Evolutionary conservation across 1,284 basidiomycete species (phyloP).

Genomic region (Wallemia mellicola): DNA sequence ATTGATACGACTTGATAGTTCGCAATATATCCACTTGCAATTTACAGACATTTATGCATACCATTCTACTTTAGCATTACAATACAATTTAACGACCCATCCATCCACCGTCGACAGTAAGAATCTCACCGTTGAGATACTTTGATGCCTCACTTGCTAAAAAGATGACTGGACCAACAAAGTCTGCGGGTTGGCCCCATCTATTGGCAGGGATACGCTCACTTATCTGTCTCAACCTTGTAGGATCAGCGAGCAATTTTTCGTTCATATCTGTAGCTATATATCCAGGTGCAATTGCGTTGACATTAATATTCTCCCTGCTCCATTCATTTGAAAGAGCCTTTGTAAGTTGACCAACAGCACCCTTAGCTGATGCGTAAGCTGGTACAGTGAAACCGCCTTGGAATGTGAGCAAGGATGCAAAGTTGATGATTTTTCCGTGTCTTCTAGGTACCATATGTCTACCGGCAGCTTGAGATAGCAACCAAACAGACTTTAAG

Average conservation of each 20-base stretch:
- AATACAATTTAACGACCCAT: not conserved
- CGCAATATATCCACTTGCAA: not conserved
- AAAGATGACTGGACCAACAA: conserved; percentile 70
- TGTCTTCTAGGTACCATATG: conserved; percentile 43
- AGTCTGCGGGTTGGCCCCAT: conserved; percentile 67
- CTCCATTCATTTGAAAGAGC: conserved; percentile 32
- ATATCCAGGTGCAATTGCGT: conserved; percentile 68
- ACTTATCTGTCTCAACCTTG: conserved; percentile 52
- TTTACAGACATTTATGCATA: not conserved
- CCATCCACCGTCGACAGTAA: conserved; percentile 14
- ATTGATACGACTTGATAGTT: too few species aligned
- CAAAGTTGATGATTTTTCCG: conserved; percentile 56
- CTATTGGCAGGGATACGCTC: conserved; percentile 72
- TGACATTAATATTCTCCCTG: conserved; percentile 59
- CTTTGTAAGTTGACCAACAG: conserved; percentile 23
- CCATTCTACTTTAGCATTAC: not conserved
- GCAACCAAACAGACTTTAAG: conserved; percentile 44
- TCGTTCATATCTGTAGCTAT: conserved; percentile 77
- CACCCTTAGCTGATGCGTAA: conserved; percentile 64
- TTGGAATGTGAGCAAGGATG: conserved; percentile 46
- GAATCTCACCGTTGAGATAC: conserved; percentile 59
- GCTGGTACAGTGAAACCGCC: conserved; percentile 57
- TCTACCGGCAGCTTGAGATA: conserved; percentile 39
- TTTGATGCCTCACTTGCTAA: conserved; percentile 57
- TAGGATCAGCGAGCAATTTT: conserved; percentile 38